phyloP scores from a whole-genome alignment of 2,329 filamentous ascomycete genomes.

The Apiospora saccharicola region DNA sequence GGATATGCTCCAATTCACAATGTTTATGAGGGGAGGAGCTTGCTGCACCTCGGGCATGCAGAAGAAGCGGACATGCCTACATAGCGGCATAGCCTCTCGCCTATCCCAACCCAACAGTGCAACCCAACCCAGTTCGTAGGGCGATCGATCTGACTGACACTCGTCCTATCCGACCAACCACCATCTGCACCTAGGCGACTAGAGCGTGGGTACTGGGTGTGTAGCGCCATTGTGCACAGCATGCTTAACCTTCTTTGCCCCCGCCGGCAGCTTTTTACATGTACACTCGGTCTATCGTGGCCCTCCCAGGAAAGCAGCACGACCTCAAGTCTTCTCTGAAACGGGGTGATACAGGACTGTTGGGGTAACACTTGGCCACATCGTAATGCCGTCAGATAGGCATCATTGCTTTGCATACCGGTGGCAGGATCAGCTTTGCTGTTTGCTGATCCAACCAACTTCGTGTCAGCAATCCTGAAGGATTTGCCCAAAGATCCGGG shows the following conservation, averaged over 20 bases:
- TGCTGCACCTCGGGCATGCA: not conserved
- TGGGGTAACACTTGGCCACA: not conserved
- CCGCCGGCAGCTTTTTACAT: not conserved
- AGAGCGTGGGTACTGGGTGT: not conserved
- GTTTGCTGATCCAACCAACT: not conserved
- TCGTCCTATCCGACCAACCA: conserved; percentile 5
- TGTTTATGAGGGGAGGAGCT: not conserved
- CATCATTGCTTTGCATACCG: not conserved
- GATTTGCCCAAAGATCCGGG: not conserved
- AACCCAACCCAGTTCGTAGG: not conserved
- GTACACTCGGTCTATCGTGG: not conserved
- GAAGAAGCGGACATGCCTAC: not conserved
- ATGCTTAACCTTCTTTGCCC: not conserved
- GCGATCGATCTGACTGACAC: conserved; percentile 12
- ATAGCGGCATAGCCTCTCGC: not conserved
- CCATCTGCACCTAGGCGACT: not conserved
- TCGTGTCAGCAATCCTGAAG: not conserved
- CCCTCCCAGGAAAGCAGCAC: not conserved
- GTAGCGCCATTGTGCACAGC: not conserved
- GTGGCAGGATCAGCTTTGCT: not conserved
- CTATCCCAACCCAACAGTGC: not conserved
- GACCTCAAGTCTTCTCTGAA: not conserved
- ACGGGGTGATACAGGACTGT: not conserved
- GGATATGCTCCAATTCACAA: not conserved
- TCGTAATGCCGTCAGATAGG: not conserved